Percentiles rank a stretch among this genome's conserved stretches.
Evolutionary conservation across 1,139 yeast species (phyloP).

Genomic region (Scheffersomyces segobiensis): DNA sequence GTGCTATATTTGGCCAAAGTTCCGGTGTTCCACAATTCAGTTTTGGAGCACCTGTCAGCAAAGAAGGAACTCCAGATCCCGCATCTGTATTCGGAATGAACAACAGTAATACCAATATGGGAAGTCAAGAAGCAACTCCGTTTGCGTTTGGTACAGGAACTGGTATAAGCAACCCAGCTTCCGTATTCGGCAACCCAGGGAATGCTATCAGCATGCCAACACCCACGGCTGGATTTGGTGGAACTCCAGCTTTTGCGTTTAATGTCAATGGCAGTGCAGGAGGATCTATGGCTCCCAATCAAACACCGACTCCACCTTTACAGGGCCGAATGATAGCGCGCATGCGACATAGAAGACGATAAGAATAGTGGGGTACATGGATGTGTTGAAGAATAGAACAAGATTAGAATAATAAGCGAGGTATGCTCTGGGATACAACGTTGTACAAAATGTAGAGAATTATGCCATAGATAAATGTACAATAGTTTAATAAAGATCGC

Average conservation of each 20-base stretch:
- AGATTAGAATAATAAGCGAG: neutral
- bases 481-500: neutral
- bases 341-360: constrained; percentile 18
- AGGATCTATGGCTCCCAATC: constrained; percentile 2
- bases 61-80: constrained; percentile 32
- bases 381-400: neutral
- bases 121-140: constrained; percentile 1
- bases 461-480: neutral
- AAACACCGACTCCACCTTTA: constrained; percentile 9
- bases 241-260: neutral
- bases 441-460: neutral
- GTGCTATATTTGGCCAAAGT: constrained; percentile 9
- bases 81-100: constrained; percentile 21
- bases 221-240: constrained; percentile 5
- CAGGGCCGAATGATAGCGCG: constrained; percentile 15
- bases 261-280: constrained; percentile 4
- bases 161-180: constrained; percentile 2
- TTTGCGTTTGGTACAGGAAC: constrained; percentile 1
- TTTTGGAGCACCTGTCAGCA: constrained; percentile 13
- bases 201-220: constrained; percentile 3
- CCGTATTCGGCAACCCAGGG: constrained; percentile 1
- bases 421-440: neutral
- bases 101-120: neutral
- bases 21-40: constrained; percentile 7
- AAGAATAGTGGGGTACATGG: neutral